A percentile compares a stretch with the other conserved stretches of the same genome.
phyloP scores from a whole-genome alignment of 768 basidiomycete genomes.

The Tylopilus felleus region DNA sequence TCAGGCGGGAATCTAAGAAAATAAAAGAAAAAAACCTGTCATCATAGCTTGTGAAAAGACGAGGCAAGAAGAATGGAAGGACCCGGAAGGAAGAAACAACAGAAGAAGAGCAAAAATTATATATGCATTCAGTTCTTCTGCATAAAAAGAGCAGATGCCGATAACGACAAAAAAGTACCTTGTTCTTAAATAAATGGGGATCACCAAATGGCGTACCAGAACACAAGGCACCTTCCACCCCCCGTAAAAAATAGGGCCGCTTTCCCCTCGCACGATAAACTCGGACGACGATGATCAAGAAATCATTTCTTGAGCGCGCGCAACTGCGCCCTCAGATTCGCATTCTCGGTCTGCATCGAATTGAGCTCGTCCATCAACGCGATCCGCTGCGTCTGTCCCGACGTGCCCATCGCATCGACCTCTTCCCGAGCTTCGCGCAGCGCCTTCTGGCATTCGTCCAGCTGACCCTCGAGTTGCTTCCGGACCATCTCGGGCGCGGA shows the following conservation, averaged over 20 bases:
- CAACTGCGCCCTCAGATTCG: conserved; percentile 64
- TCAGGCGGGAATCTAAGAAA: conserved; percentile 11
- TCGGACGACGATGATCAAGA: not conserved
- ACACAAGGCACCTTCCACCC: not conserved
- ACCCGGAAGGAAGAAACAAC: not conserved
- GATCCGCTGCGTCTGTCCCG: conserved; percentile 79
- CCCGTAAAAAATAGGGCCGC: no score
- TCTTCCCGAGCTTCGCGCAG: conserved; percentile 67
- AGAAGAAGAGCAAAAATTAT: no score
- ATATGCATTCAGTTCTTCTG: not conserved
- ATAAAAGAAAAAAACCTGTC: not conserved
- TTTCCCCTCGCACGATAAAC: not conserved
- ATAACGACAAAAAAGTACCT: not conserved
- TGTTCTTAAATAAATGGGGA: not conserved
- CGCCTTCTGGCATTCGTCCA: conserved; percentile 57
- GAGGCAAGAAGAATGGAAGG: not conserved
- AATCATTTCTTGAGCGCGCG: conserved; percentile 46
- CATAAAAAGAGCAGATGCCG: not conserved
- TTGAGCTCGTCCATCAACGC: conserved; percentile 88
- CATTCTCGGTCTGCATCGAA: conserved; percentile 76
- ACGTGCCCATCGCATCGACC: conserved; percentile 59
- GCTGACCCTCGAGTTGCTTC: conserved; percentile 61
- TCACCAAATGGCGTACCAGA: not conserved
- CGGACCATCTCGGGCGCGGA: conserved; percentile 44
- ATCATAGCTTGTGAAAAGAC: not conserved